These are phyloP conservation scores for Arbutus unedo DNA, from an alignment of 148 eudicot genomes.

Conservation along the genomic window DNA sequence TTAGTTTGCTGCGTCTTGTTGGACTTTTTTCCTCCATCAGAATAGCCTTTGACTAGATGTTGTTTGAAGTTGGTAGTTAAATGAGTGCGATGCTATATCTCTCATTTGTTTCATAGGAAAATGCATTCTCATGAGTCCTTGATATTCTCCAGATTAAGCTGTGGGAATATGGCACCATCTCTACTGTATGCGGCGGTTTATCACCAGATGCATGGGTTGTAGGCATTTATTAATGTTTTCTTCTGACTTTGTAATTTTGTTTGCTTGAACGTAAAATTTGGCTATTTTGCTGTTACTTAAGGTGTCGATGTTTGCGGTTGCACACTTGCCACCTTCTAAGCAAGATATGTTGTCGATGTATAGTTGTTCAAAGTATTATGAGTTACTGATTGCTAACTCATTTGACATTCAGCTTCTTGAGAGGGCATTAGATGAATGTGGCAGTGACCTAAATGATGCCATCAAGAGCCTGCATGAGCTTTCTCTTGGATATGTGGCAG, in stretches of 20 bases:
- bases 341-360: background rate
- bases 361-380: background rate
- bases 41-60: background rate
- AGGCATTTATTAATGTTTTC: background rate
- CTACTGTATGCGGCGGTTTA: background rate
- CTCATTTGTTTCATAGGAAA: background rate
- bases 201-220: too few species aligned
- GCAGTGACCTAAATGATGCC: slow-evolving; percentile 65
- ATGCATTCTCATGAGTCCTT: background rate
- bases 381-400: slow-evolving; percentile 1
- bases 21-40: background rate
- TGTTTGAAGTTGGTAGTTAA: background rate
- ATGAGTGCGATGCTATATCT: background rate
- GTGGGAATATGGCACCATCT: background rate
- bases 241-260: background rate
- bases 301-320: background rate
- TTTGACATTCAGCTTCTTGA: slow-evolving; percentile 49
- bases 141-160: background rate
- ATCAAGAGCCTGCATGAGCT: slow-evolving; percentile 66
- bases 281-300: background rate
- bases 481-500: slow-evolving; percentile 37
- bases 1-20: background rate
- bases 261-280: background rate
- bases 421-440: slow-evolving; percentile 60
- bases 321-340: background rate